Conservation (phyloP, 148 eudicot species). For the Nepenthes gracilis region DNA sequence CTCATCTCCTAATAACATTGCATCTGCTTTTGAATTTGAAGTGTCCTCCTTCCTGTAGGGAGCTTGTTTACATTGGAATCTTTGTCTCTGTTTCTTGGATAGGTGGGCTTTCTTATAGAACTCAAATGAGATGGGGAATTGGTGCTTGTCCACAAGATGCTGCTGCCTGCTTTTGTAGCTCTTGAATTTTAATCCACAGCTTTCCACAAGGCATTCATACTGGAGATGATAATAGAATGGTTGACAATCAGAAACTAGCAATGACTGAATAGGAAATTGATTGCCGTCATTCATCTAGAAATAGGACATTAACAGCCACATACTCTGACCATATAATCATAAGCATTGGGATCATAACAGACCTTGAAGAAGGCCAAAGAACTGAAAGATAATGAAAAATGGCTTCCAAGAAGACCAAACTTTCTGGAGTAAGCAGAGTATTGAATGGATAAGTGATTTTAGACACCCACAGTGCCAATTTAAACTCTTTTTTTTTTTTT, state of each 20-base stretch:
- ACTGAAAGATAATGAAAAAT: no score
- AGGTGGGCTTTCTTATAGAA: constrained; percentile 67
- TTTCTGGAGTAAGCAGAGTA: no score
- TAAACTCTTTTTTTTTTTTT: no score
- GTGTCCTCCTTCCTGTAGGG: constrained; percentile 25
- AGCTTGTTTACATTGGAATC: constrained; percentile 35
- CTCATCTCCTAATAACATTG: constrained; percentile 70
- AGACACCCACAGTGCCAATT: no score
- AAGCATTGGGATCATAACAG: no score
- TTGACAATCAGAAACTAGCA: background rate
- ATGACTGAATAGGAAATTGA: background rate
- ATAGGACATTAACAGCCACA: background rate
- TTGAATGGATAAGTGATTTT: no score
- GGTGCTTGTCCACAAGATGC: constrained; percentile 88
- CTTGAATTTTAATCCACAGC: constrained; percentile 75
- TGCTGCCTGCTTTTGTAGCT: constrained; percentile 79
- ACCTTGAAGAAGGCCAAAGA: no score
- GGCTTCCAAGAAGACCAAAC: no score
- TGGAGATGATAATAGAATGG: constrained; percentile 12
- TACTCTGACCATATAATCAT: no score
- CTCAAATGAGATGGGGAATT: constrained; percentile 76
- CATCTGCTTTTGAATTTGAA: constrained; percentile 15
- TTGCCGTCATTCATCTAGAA: background rate
- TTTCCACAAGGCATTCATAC: constrained; percentile 96
- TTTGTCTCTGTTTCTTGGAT: constrained; percentile 85